phyloP scores from a whole-genome alignment of 441 rosid species.

The Pelargonium australe region DNA sequence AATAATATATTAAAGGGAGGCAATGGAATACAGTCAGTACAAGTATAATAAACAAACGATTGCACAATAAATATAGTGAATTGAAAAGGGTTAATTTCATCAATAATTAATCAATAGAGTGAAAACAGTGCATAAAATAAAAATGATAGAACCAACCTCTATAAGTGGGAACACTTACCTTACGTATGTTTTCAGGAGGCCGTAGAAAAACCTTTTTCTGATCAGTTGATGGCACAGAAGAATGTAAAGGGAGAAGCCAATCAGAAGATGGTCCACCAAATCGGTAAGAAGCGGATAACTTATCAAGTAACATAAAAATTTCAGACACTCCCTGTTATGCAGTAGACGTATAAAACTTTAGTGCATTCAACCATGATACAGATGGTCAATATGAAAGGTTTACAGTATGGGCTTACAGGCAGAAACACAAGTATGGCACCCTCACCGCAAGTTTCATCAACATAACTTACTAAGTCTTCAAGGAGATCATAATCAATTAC shows the following conservation, averaged over 20 bases:
- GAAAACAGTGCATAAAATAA: neutral
- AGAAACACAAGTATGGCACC: constrained; percentile 84
- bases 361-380: neutral
- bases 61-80: neutral
- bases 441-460: constrained; percentile 70
- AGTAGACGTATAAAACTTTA: constrained; percentile 18
- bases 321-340: constrained; percentile 67
- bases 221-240: constrained; percentile 69
- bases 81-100: neutral
- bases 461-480: constrained; percentile 79
- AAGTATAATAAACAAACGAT: constrained; percentile 5
- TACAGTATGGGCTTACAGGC: constrained; percentile 53
- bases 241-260: constrained; percentile 91
- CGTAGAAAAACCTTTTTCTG: constrained; percentile 69
- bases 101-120: constrained; percentile 2
- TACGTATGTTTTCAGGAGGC: constrained; percentile 70
- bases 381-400: constrained; percentile 14
- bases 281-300: constrained; percentile 69
- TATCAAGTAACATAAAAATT: constrained; percentile 64
- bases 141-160: constrained; percentile 14
- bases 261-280: constrained; percentile 77
- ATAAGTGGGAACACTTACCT: constrained; percentile 40
- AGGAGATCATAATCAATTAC: constrained; percentile 82
- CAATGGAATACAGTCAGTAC: neutral
- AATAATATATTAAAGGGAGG: constrained; percentile 12